Conservation (phyloP, 2,329 filamentous ascomycete species). For the Pseudocercospora eumusae region DNA sequence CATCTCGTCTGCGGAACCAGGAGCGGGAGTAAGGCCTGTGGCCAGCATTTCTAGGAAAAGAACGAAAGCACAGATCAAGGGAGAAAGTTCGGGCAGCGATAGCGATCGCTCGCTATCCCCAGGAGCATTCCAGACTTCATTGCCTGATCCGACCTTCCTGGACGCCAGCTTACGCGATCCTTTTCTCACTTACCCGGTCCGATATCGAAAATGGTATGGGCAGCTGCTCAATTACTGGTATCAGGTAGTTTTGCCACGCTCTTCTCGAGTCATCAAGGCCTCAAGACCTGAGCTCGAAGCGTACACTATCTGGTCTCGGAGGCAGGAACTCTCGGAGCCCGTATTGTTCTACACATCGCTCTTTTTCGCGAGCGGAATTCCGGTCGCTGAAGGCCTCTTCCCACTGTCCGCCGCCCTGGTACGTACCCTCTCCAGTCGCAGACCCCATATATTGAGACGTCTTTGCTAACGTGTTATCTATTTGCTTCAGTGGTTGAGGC, state of each 20-base stretch:
- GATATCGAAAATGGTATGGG: conserved; percentile 29
- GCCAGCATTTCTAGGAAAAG: conserved; percentile 21
- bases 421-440: not conserved
- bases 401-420: conserved; percentile 21
- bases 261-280: conserved; percentile 26
- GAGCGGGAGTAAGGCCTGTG: not conserved
- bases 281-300: conserved; percentile 18
- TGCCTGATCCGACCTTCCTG: conserved; percentile 22
- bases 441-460: not conserved
- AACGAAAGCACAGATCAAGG: not conserved
- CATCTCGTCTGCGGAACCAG: not conserved
- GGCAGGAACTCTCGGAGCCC: conserved; percentile 29
- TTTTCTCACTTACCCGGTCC: conserved; percentile 29
- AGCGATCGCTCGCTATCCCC: conserved; percentile 23
- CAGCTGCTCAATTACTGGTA: conserved; percentile 31
- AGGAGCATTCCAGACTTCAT: conserved; percentile 14
- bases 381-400: conserved; percentile 27
- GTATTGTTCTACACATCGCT: conserved; percentile 30
- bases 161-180: conserved; percentile 29
- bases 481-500: conserved; percentile 17
- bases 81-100: conserved; percentile 10
- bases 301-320: conserved; percentile 27
- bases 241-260: conserved; percentile 19
- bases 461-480: not conserved
- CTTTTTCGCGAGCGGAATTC: conserved; percentile 30